A percentile compares a stretch with the other conserved stretches of the same genome.
Evolutionary conservation across 140 eudicot genomes (phyloP).

Genomic region (Cichorium intybus): DNA sequence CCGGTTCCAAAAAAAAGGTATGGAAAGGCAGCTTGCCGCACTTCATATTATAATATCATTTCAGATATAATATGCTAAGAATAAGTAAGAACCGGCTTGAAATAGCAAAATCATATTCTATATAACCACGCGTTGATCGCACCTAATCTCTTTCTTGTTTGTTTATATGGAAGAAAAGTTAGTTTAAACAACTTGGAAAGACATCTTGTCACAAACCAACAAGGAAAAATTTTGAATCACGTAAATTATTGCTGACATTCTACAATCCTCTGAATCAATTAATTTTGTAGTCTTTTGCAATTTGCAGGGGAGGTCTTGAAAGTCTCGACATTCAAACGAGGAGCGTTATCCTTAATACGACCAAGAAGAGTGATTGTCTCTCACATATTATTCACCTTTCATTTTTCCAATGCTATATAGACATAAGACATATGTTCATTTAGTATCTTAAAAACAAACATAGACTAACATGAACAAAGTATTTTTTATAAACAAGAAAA

Average conservation of each 20-base stretch:
- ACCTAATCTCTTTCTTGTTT: background rate
- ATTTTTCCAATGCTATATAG: no score
- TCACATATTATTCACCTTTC: no score
- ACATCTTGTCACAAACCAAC: background rate
- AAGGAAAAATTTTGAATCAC: background rate
- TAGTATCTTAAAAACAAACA: no score
- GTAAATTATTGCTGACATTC: background rate
- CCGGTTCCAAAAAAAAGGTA: background rate
- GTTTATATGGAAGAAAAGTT: background rate
- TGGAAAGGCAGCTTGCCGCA: background rate
- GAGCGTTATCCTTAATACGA: background rate
- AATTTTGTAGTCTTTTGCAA: background rate
- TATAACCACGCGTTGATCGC: background rate
- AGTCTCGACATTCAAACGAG: background rate
- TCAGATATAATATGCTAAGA: background rate
- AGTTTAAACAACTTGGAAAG: background rate
- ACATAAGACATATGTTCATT: no score
- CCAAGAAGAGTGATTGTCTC: no score
- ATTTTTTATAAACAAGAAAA: no score
- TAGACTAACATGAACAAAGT: no score
- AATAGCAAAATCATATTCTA: background rate
- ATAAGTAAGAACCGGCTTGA: background rate
- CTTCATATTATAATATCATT: background rate
- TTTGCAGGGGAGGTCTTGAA: background rate
- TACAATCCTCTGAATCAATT: background rate